Evolutionary conservation across 768 basidiomycete genomes (phyloP).

Genomic region (Rhizopogon vesiculosus): DNA sequence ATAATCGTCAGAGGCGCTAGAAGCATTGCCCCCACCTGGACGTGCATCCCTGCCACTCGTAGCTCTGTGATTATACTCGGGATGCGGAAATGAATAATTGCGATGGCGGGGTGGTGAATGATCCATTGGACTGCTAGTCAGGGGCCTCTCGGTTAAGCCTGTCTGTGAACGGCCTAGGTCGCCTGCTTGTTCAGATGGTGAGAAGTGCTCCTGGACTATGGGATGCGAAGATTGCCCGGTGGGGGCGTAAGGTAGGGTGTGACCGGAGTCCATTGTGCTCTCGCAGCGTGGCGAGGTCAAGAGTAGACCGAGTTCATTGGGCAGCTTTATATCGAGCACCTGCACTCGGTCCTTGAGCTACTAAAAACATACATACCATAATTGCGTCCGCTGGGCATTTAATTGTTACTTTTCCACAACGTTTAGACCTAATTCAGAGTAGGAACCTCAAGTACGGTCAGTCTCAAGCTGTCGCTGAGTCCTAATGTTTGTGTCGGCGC

Average conservation of each 20-base stretch:
- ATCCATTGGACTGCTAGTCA: slow-evolving; percentile 4
- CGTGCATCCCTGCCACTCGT: slow-evolving; percentile 14
- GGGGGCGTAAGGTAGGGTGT: background rate
- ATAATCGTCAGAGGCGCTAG: slow-evolving; percentile 4
- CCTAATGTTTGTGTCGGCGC: too few species aligned
- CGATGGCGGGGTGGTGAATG: background rate
- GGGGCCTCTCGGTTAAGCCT: slow-evolving; percentile 6
- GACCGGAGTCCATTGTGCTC: slow-evolving; percentile 13
- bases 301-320: background rate
- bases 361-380: background rate
- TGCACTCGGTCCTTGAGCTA: background rate
- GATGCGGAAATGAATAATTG: slow-evolving; percentile 3
- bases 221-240: background rate
- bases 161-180: background rate
- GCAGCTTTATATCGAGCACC: slow-evolving; percentile 1
- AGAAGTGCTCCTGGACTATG: background rate
- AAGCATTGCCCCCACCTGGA: background rate
- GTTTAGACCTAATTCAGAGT: too few species aligned
- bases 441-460: too few species aligned
- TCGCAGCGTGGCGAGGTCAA: background rate
- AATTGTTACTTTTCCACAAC: too few species aligned
- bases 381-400: background rate
- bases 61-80: slow-evolving; percentile 2
- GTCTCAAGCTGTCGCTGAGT: too few species aligned
- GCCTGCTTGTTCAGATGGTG: slow-evolving; percentile 4